Percentiles rank a stretch among this genome's conserved stretches.
Conservation (phyloP, 768 basidiomycete genomes). For the Cubamyces lactineus region DNA sequence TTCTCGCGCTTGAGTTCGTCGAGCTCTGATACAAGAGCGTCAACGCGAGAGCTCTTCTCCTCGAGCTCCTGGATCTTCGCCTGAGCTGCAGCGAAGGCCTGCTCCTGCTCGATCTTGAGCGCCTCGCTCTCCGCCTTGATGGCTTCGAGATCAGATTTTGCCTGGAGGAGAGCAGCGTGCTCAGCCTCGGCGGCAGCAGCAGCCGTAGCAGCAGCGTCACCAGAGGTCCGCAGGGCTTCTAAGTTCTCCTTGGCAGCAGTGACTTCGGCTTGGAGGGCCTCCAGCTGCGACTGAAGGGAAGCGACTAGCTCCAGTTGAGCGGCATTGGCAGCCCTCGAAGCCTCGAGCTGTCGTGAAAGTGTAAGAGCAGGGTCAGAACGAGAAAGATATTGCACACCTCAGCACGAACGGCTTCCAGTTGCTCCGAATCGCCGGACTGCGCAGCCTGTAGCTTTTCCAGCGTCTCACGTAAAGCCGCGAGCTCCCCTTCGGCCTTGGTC, state of each 20-base stretch:
- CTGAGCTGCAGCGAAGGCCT: constrained; percentile 51
- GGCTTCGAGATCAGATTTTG: constrained; percentile 61
- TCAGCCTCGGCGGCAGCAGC: constrained; percentile 59
- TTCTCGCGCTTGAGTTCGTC: constrained; percentile 60
- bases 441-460: constrained; percentile 43
- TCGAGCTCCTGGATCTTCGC: constrained; percentile 52
- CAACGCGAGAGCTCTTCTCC: constrained; percentile 45
- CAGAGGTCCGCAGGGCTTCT: constrained; percentile 51
- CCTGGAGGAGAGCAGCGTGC: constrained; percentile 64
- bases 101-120: constrained; percentile 53
- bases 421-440: constrained; percentile 31
- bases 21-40: constrained; percentile 53
- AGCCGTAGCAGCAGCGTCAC: constrained; percentile 46
- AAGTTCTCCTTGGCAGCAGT: constrained; percentile 54
- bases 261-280: constrained; percentile 54
- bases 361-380: not conserved
- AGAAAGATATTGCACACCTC: constrained; percentile 51
- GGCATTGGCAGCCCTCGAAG: constrained; percentile 44
- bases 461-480: constrained; percentile 46
- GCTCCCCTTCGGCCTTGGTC: constrained; percentile 49
- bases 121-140: constrained; percentile 54
- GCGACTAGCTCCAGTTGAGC: constrained; percentile 52
- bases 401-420: constrained; percentile 47
- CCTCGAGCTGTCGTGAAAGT: constrained; percentile 49
- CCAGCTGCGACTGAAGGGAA: constrained; percentile 53